Conservation (phyloP, 768 basidiomycete species). For the Cytidiella melzeri region DNA sequence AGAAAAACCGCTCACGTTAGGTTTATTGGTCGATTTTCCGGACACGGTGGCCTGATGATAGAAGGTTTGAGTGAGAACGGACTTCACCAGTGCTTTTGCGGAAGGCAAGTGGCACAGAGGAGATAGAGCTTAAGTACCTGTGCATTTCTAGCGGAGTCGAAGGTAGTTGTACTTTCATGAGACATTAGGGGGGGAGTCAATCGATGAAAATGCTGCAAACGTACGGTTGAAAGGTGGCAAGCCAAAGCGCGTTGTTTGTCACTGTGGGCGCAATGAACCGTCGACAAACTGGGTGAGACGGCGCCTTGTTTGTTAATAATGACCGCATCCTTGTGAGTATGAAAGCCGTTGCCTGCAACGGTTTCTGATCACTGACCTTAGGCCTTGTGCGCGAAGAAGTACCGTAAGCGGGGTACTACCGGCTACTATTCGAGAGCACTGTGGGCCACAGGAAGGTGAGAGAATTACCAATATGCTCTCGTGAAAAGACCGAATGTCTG, state of each 20-base stretch:
- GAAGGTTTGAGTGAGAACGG: not conserved
- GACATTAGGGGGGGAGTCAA: not conserved
- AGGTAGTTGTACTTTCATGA: slow-evolving; percentile 1
- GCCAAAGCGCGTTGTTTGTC: slow-evolving; percentile 2
- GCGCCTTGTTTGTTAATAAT: not conserved
- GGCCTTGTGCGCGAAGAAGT: not conserved
- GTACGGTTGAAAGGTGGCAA: not conserved
- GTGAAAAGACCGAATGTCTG: not conserved
- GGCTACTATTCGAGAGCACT: too few relatives aligned
- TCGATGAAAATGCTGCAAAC: not conserved
- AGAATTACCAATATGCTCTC: not conserved
- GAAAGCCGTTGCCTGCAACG: not conserved
- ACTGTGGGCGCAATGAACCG: slow-evolving; percentile 1
- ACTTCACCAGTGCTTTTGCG: not conserved
- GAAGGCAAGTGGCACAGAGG: not conserved
- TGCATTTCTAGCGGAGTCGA: not conserved
- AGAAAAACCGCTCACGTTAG: not conserved
- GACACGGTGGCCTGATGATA: not conserved
- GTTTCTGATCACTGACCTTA: not conserved
- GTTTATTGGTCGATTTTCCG: not conserved
- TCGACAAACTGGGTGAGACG: not conserved
- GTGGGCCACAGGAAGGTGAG: not conserved
- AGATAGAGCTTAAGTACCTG: not conserved
- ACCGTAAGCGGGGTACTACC: not conserved
- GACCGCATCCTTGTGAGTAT: not conserved